A percentile compares a stretch with the other conserved stretches of the same genome.
Evolutionary conservation across 176 grass and related monocot species (phyloP).

Genomic region (Leersia perrieri): DNA sequence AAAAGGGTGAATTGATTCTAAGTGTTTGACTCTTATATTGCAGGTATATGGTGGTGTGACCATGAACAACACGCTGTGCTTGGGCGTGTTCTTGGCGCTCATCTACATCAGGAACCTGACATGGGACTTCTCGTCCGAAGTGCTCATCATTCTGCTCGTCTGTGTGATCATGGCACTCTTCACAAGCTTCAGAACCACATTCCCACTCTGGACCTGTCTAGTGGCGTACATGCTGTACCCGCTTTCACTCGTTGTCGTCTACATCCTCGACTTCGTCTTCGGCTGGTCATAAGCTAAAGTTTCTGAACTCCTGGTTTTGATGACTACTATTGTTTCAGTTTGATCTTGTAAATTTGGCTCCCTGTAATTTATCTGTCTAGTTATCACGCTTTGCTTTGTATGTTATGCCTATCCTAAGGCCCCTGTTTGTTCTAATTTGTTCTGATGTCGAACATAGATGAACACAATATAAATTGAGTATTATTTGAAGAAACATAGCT

Average conservation of each 20-base stretch:
- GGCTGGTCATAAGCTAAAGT: constrained; percentile 69
- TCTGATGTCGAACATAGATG: background rate
- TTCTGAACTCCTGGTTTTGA: background rate
- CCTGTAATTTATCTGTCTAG: constrained; percentile 21
- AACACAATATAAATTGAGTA: background rate
- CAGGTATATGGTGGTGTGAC: constrained; percentile 94
- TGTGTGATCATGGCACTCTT: constrained; percentile 83
- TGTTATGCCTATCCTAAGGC: background rate
- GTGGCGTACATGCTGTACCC: constrained; percentile 77
- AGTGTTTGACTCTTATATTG: background rate
- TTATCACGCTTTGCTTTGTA: constrained; percentile 12
- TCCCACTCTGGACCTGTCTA: constrained; percentile 91
- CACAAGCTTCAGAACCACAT: constrained; percentile 85
- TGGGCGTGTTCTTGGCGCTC: constrained; percentile 71
- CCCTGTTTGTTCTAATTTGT: background rate
- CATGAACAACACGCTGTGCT: constrained; percentile 95
- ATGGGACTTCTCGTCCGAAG: constrained; percentile 94
- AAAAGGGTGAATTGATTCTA: background rate
- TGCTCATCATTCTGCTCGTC: constrained; percentile 81
- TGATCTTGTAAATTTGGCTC: constrained; percentile 25
- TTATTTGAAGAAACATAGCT: background rate
- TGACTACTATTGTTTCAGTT: background rate
- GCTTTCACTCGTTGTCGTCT: constrained; percentile 65
- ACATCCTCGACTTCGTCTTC: constrained; percentile 78
- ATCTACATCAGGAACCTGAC: constrained; percentile 75